Percentiles rank a stretch among this genome's conserved stretches.
phyloP scores from a whole-genome alignment of 2,329 filamentous ascomycete species.

The Penicillium sclerotigenum region DNA sequence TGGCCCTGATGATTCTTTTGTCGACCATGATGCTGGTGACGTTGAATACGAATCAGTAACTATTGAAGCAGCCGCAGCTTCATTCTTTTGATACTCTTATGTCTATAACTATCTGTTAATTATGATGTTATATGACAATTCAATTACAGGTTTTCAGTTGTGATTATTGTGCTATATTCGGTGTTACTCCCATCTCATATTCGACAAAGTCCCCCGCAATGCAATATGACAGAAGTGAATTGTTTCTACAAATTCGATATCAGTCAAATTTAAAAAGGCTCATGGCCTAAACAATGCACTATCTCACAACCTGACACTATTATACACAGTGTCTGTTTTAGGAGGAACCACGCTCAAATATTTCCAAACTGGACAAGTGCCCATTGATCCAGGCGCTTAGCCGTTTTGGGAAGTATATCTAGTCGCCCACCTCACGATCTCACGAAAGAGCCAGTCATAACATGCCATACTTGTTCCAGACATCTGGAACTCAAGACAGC shows the following conservation, averaged over 20 bases:
- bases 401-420: too few relatives aligned
- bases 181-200: not conserved
- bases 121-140: not conserved
- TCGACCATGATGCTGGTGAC: not conserved
- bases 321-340: not conserved
- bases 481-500: too few relatives aligned
- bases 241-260: not conserved
- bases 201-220: not conserved
- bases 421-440: too few relatives aligned
- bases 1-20: not conserved
- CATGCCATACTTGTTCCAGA: too few relatives aligned
- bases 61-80: conserved; percentile 1
- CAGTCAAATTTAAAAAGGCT: not conserved
- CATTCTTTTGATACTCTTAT: not conserved
- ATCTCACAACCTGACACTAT: not conserved
- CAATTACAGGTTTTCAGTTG: not conserved
- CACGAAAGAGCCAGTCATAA: too few relatives aligned
- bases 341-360: too few relatives aligned
- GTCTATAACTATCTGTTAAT: not conserved
- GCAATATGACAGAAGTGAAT: not conserved
- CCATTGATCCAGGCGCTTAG: too few relatives aligned
- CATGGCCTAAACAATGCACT: too few relatives aligned
- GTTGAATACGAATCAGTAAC: not conserved
- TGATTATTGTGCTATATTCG: not conserved
- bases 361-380: too few relatives aligned